Base-by-base conservation (phyloP, 306 rosid genomes). In the Senna siamea region DNA sequence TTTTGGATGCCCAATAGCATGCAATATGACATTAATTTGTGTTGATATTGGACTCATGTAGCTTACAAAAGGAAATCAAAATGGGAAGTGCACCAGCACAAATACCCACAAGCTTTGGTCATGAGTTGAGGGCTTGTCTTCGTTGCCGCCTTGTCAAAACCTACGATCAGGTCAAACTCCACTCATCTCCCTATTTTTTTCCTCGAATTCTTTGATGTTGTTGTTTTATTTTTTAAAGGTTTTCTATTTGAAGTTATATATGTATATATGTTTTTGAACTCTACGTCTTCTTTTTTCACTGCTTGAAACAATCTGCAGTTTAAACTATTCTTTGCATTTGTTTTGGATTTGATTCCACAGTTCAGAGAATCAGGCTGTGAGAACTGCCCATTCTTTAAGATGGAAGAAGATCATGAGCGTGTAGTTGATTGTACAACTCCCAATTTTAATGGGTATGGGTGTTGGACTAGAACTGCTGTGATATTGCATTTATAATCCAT, bases 81-180 rank as follows among this genome's bases (percentile, higher is more conserved):
- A 91, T 91, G 90, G 86, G 82, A 19, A 86, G 47, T 62, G 77
- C 74, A 0, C 92, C 94, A 3, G 98, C 97, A 53, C 96, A 94
- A 78, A 94, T 94, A 70, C 98, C 97, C 50, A 91, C 93, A 9
- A 94, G 90, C 82, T 91, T 89, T 55, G 98, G 98, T 58, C 91
- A 94, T 71, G 97, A 91, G 77, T 87, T 94, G 60, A 76, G 96
- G 72, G 97, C 98, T 76, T 93, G 98, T 78, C 98, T 93, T 66
- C 97, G 98, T 47, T 93, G 98, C 73, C 97, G 97, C 71, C 98
- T 93, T 34, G 93, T 91, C 80, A 94, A 94, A 88, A 94, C 98
- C 82, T 94, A 91, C 35, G 98, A 94, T 72, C 98, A 94, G 98
- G 98, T 93, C 9, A 18, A 23, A 19, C 19, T 23, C 7, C 7